These are phyloP conservation scores for Dacryopinax primogenitus DNA, from an alignment of 768 basidiomycete species.

Conservation along the genomic window DNA sequence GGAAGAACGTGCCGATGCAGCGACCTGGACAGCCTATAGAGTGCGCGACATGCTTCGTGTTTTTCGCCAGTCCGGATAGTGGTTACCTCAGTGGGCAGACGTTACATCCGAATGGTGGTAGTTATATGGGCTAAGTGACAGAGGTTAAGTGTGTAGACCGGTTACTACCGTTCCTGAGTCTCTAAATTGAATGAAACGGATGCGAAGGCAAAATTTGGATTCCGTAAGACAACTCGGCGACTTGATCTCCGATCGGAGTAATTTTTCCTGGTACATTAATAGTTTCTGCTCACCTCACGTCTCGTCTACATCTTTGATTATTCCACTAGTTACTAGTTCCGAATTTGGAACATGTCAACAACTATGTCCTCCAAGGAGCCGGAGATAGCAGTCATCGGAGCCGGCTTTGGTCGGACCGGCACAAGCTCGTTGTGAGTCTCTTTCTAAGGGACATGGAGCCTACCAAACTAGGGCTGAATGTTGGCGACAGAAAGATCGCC, in stretches of 20 bases:
- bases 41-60: constrained; percentile 38
- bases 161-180: no score
- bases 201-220: no score
- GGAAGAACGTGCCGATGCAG: constrained; percentile 31
- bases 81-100: constrained; percentile 33
- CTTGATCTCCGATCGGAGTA: no score
- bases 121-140: neutral
- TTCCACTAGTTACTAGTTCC: no score
- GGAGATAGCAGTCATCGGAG: neutral
- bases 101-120: constrained; percentile 20
- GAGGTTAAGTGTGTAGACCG: neutral
- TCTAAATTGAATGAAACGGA: no score
- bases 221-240: no score
- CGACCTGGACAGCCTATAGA: constrained; percentile 42
- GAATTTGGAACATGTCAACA: no score
- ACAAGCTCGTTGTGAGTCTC: neutral
- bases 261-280: no score
- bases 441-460: neutral
- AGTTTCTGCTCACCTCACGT: no score
- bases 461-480: neutral
- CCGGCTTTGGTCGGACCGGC: neutral
- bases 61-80: constrained; percentile 36
- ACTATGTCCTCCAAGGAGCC: neutral
- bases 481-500: neutral
- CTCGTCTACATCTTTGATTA: no score